Evolutionary conservation across 176 grass and related monocot species (phyloP), one percentile per base, ranked within the genome.

Genomic region (Oryza longistaminata): DNA sequence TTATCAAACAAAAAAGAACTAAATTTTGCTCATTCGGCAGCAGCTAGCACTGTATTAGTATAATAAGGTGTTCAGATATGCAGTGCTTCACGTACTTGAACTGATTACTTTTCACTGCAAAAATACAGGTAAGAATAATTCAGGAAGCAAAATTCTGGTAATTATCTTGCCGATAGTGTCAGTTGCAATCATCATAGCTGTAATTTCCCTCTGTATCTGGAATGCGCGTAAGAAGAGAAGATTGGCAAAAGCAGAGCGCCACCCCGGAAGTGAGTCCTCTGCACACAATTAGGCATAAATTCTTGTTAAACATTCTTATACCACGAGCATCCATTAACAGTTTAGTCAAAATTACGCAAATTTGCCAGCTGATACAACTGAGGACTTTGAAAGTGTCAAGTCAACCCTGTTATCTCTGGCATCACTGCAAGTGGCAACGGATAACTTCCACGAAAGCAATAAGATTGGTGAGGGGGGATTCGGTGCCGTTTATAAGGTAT

Each of bases 401-500:
- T 62, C 19, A 62, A 61, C 58, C 58, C 44, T 79, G n/a, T 16
- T 88, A 34, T 53, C 75, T 22, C 25, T 88, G 22, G 16, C 73
- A 45, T 88, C 81, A 10, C 60, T 89, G 12, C 75, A 85, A 24
- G 21, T 62, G 58, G 58, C 58, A 62, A 62, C 58, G 7, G 58
- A 62, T 62, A 62, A 62, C 70, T 89, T 74, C 22, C 64, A 46
- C 67, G 81, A 83, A 44, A 84, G 25, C 25, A 61, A 79, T 26
- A 85, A 75, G 75, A 64, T 87, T 35, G 86, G 86, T 2, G 73
- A 88, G 29, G 79, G 79, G 6, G 85, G 79, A 13, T 87, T 87
- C 16, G 85, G 85, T 70, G 21, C 72, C 34, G 85, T 87, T 49
- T 88, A 77, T 76, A 88, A 77, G 86, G 86, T 88, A 62, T 62